Evolutionary conservation across 2,329 filamentous ascomycete species (phyloP), one percentile per base, ranked within the genome.

Genomic region (Cladophialophora exuberans): DNA sequence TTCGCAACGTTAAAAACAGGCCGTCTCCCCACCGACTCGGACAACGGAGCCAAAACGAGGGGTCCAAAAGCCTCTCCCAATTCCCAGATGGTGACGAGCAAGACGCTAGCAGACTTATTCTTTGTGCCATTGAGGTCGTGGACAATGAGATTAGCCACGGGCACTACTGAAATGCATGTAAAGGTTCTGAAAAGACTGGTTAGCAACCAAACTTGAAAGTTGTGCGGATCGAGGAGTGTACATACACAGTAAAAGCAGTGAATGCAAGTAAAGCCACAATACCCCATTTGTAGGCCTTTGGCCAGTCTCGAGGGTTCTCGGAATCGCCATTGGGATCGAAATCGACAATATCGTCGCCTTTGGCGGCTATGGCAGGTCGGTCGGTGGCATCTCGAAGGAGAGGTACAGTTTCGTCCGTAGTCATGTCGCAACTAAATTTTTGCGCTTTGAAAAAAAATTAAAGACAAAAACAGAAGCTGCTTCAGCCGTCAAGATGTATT

Each of bases 141-240:
- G 18, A 80, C 75, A 59, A 84, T 83, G 42, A 70, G 72, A 31
- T 69, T 72, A 5, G 81, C 80, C 45, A 84, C 72, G 0, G 81
- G 81, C 1, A 83, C 78, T 1, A 83, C 72, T 0, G 76, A 77
- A 52, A 82, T 80, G 67, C 81, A 84, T 5, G 79, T 83, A 59
- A 83, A 82, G 2, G 81, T 83, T 3, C 80, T 83, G n/a, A 33
- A 18, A 22, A 4, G 44, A 17, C 10, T 18, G 17, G 39, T 56
- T 11, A 60, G 45, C 30, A 5, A 22, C 9, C 10, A 26, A 3
- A 9, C 4, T 7, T 6, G 1, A 3, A 20, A 48, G 11, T 18
- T n/a, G 13, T 10, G 20, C 17, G 31, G 2, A 25, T 10, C 3
- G 7, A 26, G 15, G 2, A 7, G 25, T 30, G 26, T 3, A 59